Base-by-base conservation (phyloP, 495 filamentous ascomycete genomes). In the Hapsidospora chrysogenum region DNA sequence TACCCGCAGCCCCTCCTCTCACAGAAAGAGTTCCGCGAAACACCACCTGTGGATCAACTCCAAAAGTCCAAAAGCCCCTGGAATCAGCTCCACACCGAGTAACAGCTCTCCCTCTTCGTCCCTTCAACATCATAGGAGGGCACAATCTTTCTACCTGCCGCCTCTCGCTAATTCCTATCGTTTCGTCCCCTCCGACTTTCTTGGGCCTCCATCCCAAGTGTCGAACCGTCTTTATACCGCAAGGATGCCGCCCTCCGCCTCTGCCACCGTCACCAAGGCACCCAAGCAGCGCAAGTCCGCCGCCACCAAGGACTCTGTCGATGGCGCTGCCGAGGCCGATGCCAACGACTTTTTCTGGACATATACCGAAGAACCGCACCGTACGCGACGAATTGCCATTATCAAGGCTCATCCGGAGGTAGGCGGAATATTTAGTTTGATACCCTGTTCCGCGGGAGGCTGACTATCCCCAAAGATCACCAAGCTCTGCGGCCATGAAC, bases 401-500 rank as follows among this genome's bases (percentile, higher is more conserved):
- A 95, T 99, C 61, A 95, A 94, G 62, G 92, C 92, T 17, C 87
- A 99, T 54, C 92, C 92, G 31, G 85, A 96, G 71, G 89, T 92
- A 66, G 34, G 34, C 17, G 10, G 30, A 22, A 42, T 18, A 16
- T 22, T 2, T 27, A 26, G 27, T 27, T 29, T 11, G 22, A 20
- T 35, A 21, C 26, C 13, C 21, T 17, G 18, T 15, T 22, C 2
- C 18, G 20, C 9, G 17, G 14, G 10, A 16, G 2, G 31, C 31
- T 33, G 23, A 33, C 18, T 13, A 31, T 5, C 27, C 17, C 25
- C 9, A n/a, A 29, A 93, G 86, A 84, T 96, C 33, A 87, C 80
- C 36, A 96, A 95, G 59, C 81, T 99, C 53, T 99, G 92, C 62
- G 92, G 92, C 5, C 85, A 84, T 17, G 92, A 96, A 51, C 85